Percentiles rank a stretch among this genome's conserved stretches.
Evolutionary conservation across 2,329 filamentous ascomycete species (phyloP).

Genomic region (Neobulgaria alba): DNA sequence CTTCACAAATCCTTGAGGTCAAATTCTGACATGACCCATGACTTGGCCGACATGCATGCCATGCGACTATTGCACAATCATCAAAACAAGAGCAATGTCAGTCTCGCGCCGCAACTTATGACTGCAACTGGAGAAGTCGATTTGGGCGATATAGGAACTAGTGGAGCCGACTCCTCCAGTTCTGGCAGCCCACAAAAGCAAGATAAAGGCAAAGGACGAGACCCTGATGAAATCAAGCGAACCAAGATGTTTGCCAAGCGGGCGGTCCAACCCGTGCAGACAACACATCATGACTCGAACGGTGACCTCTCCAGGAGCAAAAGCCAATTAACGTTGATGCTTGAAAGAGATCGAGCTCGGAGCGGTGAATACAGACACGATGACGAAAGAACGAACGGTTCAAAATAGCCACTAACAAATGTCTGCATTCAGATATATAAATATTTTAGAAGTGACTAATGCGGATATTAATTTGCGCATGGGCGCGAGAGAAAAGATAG

Average conservation of each 20-base stretch:
- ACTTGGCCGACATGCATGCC: not conserved
- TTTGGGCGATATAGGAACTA: constrained; percentile 7
- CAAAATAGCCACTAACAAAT: too few species aligned
- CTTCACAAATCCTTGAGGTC: constrained; percentile 7
- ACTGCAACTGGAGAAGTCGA: constrained; percentile 20
- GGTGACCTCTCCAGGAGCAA: constrained; percentile 46
- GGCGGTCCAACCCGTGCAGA: constrained; percentile 13
- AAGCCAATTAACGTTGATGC: constrained; percentile 49
- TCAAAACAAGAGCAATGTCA: constrained; percentile 18
- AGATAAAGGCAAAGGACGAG: constrained; percentile 21
- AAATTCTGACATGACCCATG: constrained; percentile 3
- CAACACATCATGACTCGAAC: constrained; percentile 3
- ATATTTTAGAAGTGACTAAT: too few species aligned
- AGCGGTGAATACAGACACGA: constrained; percentile 22
- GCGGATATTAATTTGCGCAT: too few species aligned
- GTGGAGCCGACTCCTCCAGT: not conserved
- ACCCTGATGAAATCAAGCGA: constrained; percentile 8
- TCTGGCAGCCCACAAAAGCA: constrained; percentile 3
- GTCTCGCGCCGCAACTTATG: constrained; percentile 21
- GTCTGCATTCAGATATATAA: too few species aligned
- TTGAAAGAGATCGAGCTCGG: constrained; percentile 43
- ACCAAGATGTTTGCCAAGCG: constrained; percentile 23
- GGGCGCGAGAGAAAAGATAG: too few species aligned
- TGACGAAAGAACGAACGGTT: too few species aligned
- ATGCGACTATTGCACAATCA: constrained; percentile 14